Evolutionary conservation across 140 eudicot species (phyloP), one percentile per base, ranked within the genome.

Genomic region (Erigeron philadelphicus): DNA sequence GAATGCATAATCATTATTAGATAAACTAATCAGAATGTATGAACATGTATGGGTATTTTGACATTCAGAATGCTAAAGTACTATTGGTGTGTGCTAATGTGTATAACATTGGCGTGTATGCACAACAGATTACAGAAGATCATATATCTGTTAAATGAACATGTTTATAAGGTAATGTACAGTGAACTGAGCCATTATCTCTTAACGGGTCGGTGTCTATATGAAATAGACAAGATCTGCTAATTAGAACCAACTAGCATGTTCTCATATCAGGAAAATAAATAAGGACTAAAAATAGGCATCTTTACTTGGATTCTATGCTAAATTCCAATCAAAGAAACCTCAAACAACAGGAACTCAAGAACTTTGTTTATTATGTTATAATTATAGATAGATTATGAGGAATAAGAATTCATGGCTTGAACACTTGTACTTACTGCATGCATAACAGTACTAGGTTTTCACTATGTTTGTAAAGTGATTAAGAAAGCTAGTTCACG

Each of bases 401-500:
- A 60, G n/a, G 19, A 0, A 31, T 31, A 31, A 31, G 0, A 31
- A 0, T 31, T 31, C 38, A 31, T 21, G 66, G 71, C 61, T 61
- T 16, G 23, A 52, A 8, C 19, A 63, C 68, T 70, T 44, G 81
- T 76, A 62, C 61, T 55, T 17, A 40, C 18, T 18, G 48, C 68
- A 77, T 45, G 31, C 52, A 64, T 35, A 55, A 38, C 2, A 71
- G 56, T 45, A 71, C 56, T 49, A 10, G 5, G 21, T 71, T 46
- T 43, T 23, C 35, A 72, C 17, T 64, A 65, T 49, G 63, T 71
- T 46, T 63, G 63, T 53, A 70, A 64, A 56, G 81, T 70, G 77
- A 64, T 70, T 41, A 71, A 21, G 66, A 64, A 64, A 54, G 66
- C 31, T 41, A 5, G 56, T 64, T 71, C 77, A 77, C 77, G 73